phyloP scores from a whole-genome alignment of 2,329 filamentous ascomycete genomes.

The Penicillium rolfsii region DNA sequence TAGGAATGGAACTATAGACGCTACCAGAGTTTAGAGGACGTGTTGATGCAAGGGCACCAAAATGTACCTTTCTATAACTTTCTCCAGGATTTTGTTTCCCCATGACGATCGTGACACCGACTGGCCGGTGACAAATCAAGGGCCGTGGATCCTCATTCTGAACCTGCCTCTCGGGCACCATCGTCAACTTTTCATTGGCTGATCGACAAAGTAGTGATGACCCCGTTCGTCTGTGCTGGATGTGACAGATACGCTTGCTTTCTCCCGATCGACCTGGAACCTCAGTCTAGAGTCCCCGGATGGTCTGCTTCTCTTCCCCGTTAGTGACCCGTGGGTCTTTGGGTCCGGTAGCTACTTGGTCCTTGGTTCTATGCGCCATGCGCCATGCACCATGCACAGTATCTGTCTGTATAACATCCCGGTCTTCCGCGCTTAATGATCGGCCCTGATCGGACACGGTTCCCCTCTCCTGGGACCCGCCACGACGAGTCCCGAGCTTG shows the following conservation, averaged over 20 bases:
- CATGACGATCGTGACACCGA: conserved; percentile 37
- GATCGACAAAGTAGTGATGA: conserved; percentile 27
- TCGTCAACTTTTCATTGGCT: conserved; percentile 35
- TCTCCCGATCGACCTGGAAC: neutral
- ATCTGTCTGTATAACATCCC: conserved; percentile 33
- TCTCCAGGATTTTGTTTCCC: conserved; percentile 25
- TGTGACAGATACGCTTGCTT: conserved; percentile 38
- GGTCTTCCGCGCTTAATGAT: conserved; percentile 29
- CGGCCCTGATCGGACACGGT: conserved; percentile 26
- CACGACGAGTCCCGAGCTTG: conserved; percentile 18
- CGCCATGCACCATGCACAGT: conserved; percentile 16
- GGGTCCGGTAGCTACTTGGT: no score
- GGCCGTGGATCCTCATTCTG: conserved; percentile 27
- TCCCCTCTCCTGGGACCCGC: conserved; percentile 32
- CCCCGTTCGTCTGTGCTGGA: conserved; percentile 32
- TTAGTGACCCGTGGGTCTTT: conserved; percentile 22
- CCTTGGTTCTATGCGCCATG: neutral
- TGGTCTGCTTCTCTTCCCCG: conserved; percentile 27
- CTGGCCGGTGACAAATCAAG: conserved; percentile 43
- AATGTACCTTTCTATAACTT: conserved; percentile 4
- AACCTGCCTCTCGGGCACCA: conserved; percentile 28
- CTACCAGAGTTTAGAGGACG: conserved; percentile 9
- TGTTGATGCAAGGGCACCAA: conserved; percentile 43
- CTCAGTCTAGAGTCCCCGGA: conserved; percentile 16
- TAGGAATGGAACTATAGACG: neutral